phyloP scores from a whole-genome alignment of 2,329 filamentous ascomycete genomes.

The Samsoniella hepiali region DNA sequence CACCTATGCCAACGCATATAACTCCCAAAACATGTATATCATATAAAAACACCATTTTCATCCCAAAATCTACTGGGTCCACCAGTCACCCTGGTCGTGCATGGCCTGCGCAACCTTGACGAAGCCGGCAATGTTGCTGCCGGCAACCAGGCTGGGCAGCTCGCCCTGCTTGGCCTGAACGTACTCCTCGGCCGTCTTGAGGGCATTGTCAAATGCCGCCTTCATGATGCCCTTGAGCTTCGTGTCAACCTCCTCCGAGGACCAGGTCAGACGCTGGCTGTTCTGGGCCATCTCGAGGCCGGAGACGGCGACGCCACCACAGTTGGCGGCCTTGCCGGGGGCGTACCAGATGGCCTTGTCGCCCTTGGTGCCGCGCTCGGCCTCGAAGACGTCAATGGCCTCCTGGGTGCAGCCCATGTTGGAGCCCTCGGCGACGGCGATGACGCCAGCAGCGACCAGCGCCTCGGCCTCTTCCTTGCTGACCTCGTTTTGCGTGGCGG shows the following conservation, averaged over 20 bases:
- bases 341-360: slow-evolving; percentile 84
- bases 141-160: slow-evolving; percentile 85
- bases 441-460: slow-evolving; percentile 70
- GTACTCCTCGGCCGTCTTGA: slow-evolving; percentile 87
- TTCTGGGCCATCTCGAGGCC: slow-evolving; percentile 99
- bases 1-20: slow-evolving; percentile 10
- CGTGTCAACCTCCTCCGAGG: slow-evolving; percentile 81
- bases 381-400: slow-evolving; percentile 91
- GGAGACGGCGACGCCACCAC: slow-evolving; percentile 93
- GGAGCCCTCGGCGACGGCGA: slow-evolving; percentile 91
- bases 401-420: slow-evolving; percentile 99
- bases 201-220: slow-evolving; percentile 83
- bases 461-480: slow-evolving; percentile 83
- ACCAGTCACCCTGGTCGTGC: slow-evolving; percentile 97
- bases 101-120: slow-evolving; percentile 93
- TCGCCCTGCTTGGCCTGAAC: slow-evolving; percentile 74
- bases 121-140: slow-evolving; percentile 96
- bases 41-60: neutral
- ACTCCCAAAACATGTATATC: slow-evolving; percentile 11
- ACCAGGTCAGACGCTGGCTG: slow-evolving; percentile 82
- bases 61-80: slow-evolving; percentile 31
- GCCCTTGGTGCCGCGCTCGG: slow-evolving; percentile 66
- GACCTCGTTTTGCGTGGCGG: slow-evolving; percentile 97
- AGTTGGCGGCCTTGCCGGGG: slow-evolving; percentile 95
- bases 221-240: slow-evolving; percentile 96